Base-by-base conservation (phyloP, 1,284 basidiomycete species). In the Sporisorium iseilematis-ciliati region DNA sequence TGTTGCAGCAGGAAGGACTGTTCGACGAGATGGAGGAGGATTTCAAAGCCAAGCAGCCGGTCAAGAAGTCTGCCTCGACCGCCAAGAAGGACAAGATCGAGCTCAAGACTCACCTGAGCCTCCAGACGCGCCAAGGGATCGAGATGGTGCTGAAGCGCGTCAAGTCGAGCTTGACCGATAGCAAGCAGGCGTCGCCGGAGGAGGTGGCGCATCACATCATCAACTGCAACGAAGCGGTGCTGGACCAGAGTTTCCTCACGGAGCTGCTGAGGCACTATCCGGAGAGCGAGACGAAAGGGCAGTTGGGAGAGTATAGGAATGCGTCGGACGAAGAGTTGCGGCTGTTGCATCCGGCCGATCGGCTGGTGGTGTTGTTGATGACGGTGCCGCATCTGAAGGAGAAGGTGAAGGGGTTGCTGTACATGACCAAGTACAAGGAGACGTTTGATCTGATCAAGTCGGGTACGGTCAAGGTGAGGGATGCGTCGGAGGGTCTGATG, bases 1-100 rank as follows among this genome's bases (percentile, higher is more conserved):
- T 67, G 51, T 55, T 85, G 20, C 65, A 78, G 45, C 43, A 77
- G 38, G 62, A 75, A 82, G 93, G 95, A 43, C 90, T 99, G 11
- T 98, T 95, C 91, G 89, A 89, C 80, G 92, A 95, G 87, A 98
- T 99, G 92, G 95, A 99, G 86, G 92, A 97, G 82, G 95, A 96
- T 84, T 99, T 99, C 88, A 95, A 96, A 85, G 95, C 95, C 20
- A 95, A 96, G 86, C 94, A 97, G 85, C 89, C 94, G 52, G 94
- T 78, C 80, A 86, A 80, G 84, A 79, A 77, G 62, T 59, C 51
- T 35, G 64, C 75, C 0, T 41, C 57, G 0, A 85, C 85, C 7
- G 85, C 87, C 56, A 84, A 84, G 78, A 83, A 84, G 72, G 83
- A 85, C 62, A 86, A 85, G 73, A 65, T 85, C 53, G 84, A 84